Conservation (phyloP, 768 basidiomycete species). For the Exsudoporus frostii region DNA sequence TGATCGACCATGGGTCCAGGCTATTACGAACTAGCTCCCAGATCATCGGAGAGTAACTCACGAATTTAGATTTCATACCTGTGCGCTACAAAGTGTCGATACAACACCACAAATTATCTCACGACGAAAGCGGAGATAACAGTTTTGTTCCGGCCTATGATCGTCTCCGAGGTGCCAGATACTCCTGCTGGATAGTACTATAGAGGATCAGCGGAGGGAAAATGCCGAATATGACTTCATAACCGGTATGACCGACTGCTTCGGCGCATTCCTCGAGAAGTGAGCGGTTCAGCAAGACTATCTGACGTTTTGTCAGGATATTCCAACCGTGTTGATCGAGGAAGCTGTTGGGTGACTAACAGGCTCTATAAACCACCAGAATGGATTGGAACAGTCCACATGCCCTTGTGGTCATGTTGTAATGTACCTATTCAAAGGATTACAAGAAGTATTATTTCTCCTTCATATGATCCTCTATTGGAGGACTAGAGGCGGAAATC, state of each 20-base stretch:
- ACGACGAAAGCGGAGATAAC: neutral
- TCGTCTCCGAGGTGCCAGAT: neutral
- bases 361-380: neutral
- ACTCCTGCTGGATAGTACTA: neutral
- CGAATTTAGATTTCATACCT: neutral
- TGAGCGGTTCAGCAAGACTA: neutral
- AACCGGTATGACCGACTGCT: neutral
- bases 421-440: neutral
- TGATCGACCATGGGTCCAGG: neutral
- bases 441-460: neutral
- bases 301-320: neutral
- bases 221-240: neutral
- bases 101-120: neutral
- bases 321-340: neutral
- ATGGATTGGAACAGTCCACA: neutral
- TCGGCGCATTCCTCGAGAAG: neutral
- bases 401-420: neutral
- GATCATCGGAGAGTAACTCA: neutral
- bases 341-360: neutral
- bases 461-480: neutral
- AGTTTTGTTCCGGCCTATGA: neutral
- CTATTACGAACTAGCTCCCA: neutral
- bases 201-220: neutral
- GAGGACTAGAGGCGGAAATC: neutral
- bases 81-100: neutral